Conservation (phyloP, 2,329 filamentous ascomycete species). For the Colletotrichum salicis region DNA sequence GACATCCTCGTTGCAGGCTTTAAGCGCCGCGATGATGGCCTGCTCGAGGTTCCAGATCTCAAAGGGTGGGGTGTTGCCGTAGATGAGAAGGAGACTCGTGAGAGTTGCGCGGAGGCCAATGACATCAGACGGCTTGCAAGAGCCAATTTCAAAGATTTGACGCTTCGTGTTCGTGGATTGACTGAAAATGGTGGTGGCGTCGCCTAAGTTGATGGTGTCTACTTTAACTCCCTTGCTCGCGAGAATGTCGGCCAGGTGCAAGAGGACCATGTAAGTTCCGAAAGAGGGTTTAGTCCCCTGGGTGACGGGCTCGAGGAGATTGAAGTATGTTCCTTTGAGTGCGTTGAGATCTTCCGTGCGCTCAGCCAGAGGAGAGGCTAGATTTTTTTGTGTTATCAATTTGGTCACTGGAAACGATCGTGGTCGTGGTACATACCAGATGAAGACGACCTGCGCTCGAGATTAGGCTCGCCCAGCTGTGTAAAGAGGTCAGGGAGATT, state of each 20-base stretch:
- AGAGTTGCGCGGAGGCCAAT: constrained; percentile 37
- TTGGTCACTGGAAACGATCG: background rate
- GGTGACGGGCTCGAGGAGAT: background rate
- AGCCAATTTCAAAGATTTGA: constrained; percentile 36
- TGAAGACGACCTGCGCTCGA: background rate
- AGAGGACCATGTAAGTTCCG: constrained; percentile 24
- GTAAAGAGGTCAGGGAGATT: background rate
- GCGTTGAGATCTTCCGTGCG: constrained; percentile 1
- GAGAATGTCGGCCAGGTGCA: constrained; percentile 35
- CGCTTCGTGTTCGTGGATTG: constrained; percentile 31
- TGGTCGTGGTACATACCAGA: background rate
- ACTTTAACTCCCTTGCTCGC: constrained; percentile 27
- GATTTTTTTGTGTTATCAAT: no score
- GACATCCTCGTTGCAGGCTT: constrained; percentile 32
- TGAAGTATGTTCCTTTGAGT: background rate
- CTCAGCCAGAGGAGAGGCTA: background rate
- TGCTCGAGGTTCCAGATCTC: constrained; percentile 36
- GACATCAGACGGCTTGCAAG: constrained; percentile 34
- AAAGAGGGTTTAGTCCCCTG: constrained; percentile 7
- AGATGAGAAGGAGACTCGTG: constrained; percentile 33
- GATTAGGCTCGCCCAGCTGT: background rate
- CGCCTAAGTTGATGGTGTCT: constrained; percentile 23
- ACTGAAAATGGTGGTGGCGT: constrained; percentile 17
- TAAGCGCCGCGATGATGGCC: constrained; percentile 36
- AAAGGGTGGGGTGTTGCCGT: constrained; percentile 30